Conservation (phyloP, 208 protist species). For the Vickermania ingenoplastis region DNA sequence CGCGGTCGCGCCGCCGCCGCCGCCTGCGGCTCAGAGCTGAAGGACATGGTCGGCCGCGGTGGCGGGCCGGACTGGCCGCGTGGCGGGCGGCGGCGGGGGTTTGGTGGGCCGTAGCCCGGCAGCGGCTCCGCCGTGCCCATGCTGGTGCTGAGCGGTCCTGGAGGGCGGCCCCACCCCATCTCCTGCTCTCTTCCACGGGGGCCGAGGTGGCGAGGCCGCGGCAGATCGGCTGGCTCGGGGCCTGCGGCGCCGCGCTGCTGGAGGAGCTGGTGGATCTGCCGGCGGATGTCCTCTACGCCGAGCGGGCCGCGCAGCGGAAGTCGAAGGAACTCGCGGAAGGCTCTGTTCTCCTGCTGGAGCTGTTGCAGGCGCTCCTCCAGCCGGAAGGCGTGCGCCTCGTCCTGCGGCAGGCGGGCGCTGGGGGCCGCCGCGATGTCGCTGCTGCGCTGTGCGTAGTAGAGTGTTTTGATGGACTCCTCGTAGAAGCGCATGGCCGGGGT, state of each 20-base stretch:
- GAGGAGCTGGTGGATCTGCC: not conserved
- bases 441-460: conserved; percentile 71
- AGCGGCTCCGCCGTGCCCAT: too few relatives aligned
- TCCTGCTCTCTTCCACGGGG: not conserved
- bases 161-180: not conserved
- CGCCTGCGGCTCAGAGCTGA: not conserved
- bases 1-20: not conserved
- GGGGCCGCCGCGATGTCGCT: conserved; percentile 43
- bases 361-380: conserved; percentile 23
- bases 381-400: conserved; percentile 40
- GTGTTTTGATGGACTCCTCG: conserved; percentile 72
- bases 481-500: conserved; percentile 56
- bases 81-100: too few relatives aligned
- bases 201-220: too few relatives aligned
- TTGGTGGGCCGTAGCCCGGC: too few relatives aligned
- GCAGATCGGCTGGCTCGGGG: too few relatives aligned
- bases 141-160: too few relatives aligned
- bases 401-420: conserved; percentile 50
- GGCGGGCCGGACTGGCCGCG: not conserved
- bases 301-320: conserved; percentile 8
- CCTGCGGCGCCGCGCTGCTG: not conserved
- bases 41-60: not conserved
- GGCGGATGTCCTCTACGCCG: conserved; percentile 1
- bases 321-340: conserved; percentile 31
- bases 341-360: conserved; percentile 38